Base-by-base conservation (phyloP, 345 rosid species). In the Turritis glabra region DNA sequence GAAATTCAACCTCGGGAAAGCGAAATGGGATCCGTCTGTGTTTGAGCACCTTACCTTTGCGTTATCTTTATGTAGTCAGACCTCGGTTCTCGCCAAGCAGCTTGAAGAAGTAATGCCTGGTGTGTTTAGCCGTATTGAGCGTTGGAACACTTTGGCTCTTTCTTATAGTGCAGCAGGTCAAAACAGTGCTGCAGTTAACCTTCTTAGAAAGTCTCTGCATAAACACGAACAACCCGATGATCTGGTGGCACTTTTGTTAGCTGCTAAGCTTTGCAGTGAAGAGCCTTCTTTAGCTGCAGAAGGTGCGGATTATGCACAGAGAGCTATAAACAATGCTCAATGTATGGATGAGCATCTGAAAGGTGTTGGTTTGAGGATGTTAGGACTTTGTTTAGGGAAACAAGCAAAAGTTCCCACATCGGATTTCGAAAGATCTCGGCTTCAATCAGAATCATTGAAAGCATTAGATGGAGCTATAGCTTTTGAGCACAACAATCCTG, bases 31-130 rank as follows among this genome's bases (percentile, higher is more conserved):
- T 77, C 87, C 93, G 15, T 85, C 98, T 48, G 80, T 91, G 29
- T 75, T 91, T 77, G 98, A 94, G 80, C 95, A 94, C 78, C 87
- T 94, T 11, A 82, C 80, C 26, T 94, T 83, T 82, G 98, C 90
- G 46, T 76, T 91, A 48, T 82, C 92, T 56, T 53, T 94, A 19
- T 94, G 96, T 50, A 73, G 85, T 63, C 96, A 91, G 66, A 94
- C 98, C 48, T 82, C 89, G 5, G 80, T 84, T 73, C 77, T 94
- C 46, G 90, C 86, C 5, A 90, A 90, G 79, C 95, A 88, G 75
- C 83, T 87, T 51, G 98, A 94, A 80, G 96, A 90, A 76, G 82
- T 86, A 38, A 75, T 86, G 84, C 97, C 97, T 44, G 97, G 98
- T 37, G 82, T 88, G 57, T 81, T 82, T 77, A 86, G 78, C 53